Evolutionary conservation across 129 eudicot species (phyloP), one percentile per base, ranked within the genome.

Genomic region (Smallanthus sonchifolius): DNA sequence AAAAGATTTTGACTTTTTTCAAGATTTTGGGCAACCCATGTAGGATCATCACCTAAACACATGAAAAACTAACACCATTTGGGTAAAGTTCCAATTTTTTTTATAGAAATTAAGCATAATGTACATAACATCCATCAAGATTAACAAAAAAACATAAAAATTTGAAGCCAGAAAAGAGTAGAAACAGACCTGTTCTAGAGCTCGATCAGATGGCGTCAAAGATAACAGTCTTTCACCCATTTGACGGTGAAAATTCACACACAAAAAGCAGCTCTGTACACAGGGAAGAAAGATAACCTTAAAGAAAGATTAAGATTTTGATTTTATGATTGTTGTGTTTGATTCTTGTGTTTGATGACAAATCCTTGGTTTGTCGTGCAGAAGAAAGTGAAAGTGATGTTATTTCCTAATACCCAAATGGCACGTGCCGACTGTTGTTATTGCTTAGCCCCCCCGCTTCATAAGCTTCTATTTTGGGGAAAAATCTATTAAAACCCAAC

Each of bases 171-270:
- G 1, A 67, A 54, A 32, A 39, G 56, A 69, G 63, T 73, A 40
- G 65, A 77, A 69, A 11, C 10, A 32, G 24, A 85, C 94, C 94
- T 88, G 89, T 44, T 88, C 86, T 44, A 85, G 70, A 67, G 86
- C 84, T 83, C 94, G 81, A 42, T 88, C 90, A 48, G 86, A 83
- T 17, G 90, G 83, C 36, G 73, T 49, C 10, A 63, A 37, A 38
- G 78, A 17, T 15, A 75, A 69, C 13, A 72, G 69, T 77, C 83
- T 86, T 72, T 88, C 84, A 57, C 81, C 82, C 93, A 88, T 87
- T 73, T 85, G 71, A 39, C 42, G 63, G 70, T 64, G 45, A 30
- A 75, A 59, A 36, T 24, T 47, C 61, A 24, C 67, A 73, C 17
- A 79, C 11, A 70, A 48, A 67, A 16, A 62, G 28, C 67, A 60